Conservation (phyloP, 2,329 filamentous ascomycete genomes). For the Fusarium verrucosum region DNA sequence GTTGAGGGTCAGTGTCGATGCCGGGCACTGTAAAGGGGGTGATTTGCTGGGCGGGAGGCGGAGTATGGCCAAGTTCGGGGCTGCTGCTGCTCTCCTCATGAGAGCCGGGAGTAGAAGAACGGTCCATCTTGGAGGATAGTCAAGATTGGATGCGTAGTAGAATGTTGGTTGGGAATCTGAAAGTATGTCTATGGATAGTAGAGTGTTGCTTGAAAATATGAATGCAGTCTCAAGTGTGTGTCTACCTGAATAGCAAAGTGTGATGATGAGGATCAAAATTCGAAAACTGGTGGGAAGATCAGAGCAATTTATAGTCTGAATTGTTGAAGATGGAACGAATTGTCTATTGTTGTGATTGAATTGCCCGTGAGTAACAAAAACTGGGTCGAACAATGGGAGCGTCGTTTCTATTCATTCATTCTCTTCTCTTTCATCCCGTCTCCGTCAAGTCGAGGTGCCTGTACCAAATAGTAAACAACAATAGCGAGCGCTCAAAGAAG, state of each 20-base stretch:
- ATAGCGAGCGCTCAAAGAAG: not conserved
- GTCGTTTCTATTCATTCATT: constrained; percentile 15
- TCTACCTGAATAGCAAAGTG: not conserved
- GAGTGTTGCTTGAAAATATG: not conserved
- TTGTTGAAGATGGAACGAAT: constrained; percentile 5
- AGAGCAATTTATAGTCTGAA: constrained; percentile 23
- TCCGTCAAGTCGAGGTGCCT: constrained; percentile 2
- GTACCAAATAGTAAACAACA: not conserved
- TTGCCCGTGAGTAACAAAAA: not conserved
- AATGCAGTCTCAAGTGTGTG: not conserved
- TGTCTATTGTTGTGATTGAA: constrained; percentile 17
- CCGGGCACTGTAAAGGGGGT: constrained; percentile 28
- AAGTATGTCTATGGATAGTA: not conserved
- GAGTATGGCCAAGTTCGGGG: constrained; percentile 9
- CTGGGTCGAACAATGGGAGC: constrained; percentile 14
- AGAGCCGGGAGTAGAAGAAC: constrained; percentile 13
- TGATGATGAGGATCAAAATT: constrained; percentile 24
- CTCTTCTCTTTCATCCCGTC: constrained; percentile 15
- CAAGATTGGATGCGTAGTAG: constrained; percentile 1
- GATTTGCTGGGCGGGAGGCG: constrained; percentile 7
- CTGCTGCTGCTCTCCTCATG: constrained; percentile 26
- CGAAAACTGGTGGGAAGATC: not conserved
- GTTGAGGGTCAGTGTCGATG: not conserved
- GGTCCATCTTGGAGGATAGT: constrained; percentile 1
- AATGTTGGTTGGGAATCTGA: not conserved